Evolutionary conservation across 2,329 filamentous ascomycete genomes (phyloP).

Genomic region (Alternaria sp.): DNA sequence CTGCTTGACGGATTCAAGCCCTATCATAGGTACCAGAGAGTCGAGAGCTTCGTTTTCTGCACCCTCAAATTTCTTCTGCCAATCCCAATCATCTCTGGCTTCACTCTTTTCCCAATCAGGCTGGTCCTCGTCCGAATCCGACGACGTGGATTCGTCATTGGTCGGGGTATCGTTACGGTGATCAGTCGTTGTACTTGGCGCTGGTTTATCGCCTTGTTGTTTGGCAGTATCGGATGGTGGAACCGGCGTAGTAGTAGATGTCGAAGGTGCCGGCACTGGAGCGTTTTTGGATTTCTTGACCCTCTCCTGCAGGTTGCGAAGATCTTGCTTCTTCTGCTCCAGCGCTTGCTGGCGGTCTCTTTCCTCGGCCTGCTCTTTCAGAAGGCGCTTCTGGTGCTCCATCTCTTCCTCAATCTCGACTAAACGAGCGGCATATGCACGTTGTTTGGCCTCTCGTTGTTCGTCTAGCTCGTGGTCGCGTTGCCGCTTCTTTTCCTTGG

Average conservation of each 20-base stretch:
- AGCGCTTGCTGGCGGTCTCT: conserved; percentile 54
- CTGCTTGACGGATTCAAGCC: conserved; percentile 70
- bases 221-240: not conserved
- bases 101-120: conserved; percentile 30
- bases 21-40: conserved; percentile 70
- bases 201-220: not conserved
- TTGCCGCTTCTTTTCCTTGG: conserved; percentile 52
- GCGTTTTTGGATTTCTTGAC: conserved; percentile 1
- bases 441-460: conserved; percentile 54
- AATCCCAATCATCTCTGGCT: conserved; percentile 64
- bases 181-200: not conserved
- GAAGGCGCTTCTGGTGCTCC: conserved; percentile 53
- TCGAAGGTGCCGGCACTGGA: not conserved
- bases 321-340: conserved; percentile 55
- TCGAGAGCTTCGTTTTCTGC: conserved; percentile 64
- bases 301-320: conserved; percentile 50
- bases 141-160: not conserved
- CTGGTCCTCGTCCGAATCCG: not conserved
- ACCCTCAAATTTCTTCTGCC: conserved; percentile 62
- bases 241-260: not conserved
- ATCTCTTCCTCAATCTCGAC: conserved; percentile 63
- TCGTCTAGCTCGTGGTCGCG: conserved; percentile 61
- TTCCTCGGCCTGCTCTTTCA: conserved; percentile 56
- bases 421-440: conserved; percentile 55
- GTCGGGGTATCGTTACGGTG: not conserved